Evolutionary conservation across 2,329 filamentous ascomycete genomes (phyloP), one percentile per base, ranked within the genome.

Genomic region (Claviceps lovelessii): DNA sequence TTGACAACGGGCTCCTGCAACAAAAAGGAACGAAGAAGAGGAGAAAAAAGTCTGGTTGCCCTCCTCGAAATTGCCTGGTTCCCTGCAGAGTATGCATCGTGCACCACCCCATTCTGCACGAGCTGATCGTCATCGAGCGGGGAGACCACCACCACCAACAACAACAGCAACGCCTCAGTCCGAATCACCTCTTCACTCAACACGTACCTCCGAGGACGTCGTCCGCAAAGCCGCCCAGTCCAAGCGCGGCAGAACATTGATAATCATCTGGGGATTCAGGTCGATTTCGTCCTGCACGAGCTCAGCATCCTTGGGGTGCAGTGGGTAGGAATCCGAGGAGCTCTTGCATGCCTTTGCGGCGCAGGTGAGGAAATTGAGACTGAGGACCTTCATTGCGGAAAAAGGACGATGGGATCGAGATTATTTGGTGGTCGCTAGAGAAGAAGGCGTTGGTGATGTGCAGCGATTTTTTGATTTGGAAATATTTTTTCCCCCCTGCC

Each of bases 351-450:
- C 78, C 77, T 96, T 97, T 67, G 94, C 86, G 58, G 93, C 91
- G 76, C 93, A 98, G 64, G 89, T 93, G 60, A 97, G 76, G 72
- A 98, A 98, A 73, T 97, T 97, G 64, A 95, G 84, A 58, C 90
- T 96, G 53, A 97, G 81, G 59, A 97, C 76, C 72, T 97, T 97
- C 93, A 98, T 98, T 44, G 47, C 49, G 59, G 39, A 29, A 28
- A 7, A 23, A 10, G 15, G 23, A 31, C 28, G n/a, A 37, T 37
- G n/a, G 31, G 31, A 37, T 48, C 28, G 3, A 41, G 28, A 9
- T 31, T 42, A 15, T 17, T 42, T 33, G 46, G 46, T 48, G 46
- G 28, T 11, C 29, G 29, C 29, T 15, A 33, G 23, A 33, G 29
- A 33, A 33, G 29, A 33, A 33, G 35, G 13, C 15, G 7, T n/a